Base-by-base conservation (phyloP, 495 filamentous ascomycete genomes). In the Aspergillus bertholletiae region DNA sequence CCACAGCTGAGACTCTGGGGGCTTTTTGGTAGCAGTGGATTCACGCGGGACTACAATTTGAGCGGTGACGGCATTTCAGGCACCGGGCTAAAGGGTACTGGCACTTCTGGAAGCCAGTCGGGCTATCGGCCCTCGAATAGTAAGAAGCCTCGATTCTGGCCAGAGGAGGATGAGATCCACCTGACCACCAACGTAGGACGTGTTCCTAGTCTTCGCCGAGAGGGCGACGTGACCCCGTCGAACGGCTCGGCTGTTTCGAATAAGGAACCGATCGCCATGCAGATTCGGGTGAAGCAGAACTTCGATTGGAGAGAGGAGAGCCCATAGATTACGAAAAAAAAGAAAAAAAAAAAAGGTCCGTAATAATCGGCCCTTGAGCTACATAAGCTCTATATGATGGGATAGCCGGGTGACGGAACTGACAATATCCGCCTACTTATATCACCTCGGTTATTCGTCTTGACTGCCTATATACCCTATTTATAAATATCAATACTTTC, bases 121-220 rank as follows among this genome's bases (percentile, higher is more conserved):
- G 48, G 27, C 13, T 15, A 57, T 39, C 39, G 48, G 21, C n/a
- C 40, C 12, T 41, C 13, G 12, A 21, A 37, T 27, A 17, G 27
- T 3, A 51, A 52, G 24, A 23, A 30, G 41, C 28, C 22, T 27
- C 28, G 47, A 9, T 52, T 57, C 22, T 41, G 54, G 1, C 54
- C 54, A 2, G 54, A 39, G 21, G 54, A 57, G 22, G 54, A 57
- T 47, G 54, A 52, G 48, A 47, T 57, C 17, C 47, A 39, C 21
- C 48, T 57, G 17, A 57, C 54, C 24, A 57, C 54, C 27, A 49
- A 57, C 35, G 48, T 57, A 13, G 48, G 47, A 13, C 20, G 41
- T 7, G 18, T 2, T 11, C 7, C 11, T 35, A 39, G 54, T 11
- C 32, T 55, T 13, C 45, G 32, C 13, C 11, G 32, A 23, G 15